A percentile compares a stretch with the other conserved stretches of the same genome.
phyloP scores from a whole-genome alignment of 768 basidiomycete genomes.

The Russula ochroleuca region DNA sequence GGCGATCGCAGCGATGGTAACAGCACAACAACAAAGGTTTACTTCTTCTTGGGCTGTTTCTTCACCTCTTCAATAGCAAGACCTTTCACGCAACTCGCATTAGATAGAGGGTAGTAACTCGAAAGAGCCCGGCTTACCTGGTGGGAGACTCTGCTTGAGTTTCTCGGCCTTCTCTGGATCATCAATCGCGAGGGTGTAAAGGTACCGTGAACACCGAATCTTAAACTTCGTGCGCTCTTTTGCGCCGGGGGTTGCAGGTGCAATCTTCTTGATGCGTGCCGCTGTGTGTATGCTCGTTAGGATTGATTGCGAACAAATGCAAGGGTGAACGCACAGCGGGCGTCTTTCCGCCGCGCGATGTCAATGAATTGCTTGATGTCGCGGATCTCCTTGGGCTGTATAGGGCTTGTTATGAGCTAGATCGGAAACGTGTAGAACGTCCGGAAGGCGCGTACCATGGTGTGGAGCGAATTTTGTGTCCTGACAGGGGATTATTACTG shows the following conservation, averaged over 20 bases:
- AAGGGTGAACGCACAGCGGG: constrained; percentile 68
- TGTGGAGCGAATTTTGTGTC: not conserved
- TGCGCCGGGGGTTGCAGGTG: constrained; percentile 58
- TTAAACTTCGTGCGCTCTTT: constrained; percentile 96
- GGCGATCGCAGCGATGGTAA: not conserved
- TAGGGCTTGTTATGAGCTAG: not conserved
- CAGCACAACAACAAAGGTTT: constrained; percentile 26
- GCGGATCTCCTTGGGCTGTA: constrained; percentile 91
- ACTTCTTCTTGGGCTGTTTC: constrained; percentile 68
- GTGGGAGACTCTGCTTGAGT: constrained; percentile 90
- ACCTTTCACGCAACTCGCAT: constrained; percentile 40
- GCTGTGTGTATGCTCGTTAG: constrained; percentile 46
- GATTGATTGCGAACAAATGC: not conserved
- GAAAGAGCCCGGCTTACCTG: constrained; percentile 56
- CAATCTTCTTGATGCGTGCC: constrained; percentile 96
- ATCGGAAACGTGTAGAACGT: not conserved
- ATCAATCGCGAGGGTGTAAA: constrained; percentile 94
- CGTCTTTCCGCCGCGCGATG: constrained; percentile 96
- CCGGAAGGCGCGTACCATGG: constrained; percentile 13
- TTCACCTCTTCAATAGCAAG: constrained; percentile 69
- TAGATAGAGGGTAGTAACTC: not conserved
- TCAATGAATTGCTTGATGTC: constrained; percentile 99
- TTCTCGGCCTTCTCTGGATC: constrained; percentile 99
- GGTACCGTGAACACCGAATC: constrained; percentile 92
- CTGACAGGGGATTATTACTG: not conserved